Base-by-base conservation (phyloP, 2,329 filamentous ascomycete species). In the Cryphonectria nitschkei region DNA sequence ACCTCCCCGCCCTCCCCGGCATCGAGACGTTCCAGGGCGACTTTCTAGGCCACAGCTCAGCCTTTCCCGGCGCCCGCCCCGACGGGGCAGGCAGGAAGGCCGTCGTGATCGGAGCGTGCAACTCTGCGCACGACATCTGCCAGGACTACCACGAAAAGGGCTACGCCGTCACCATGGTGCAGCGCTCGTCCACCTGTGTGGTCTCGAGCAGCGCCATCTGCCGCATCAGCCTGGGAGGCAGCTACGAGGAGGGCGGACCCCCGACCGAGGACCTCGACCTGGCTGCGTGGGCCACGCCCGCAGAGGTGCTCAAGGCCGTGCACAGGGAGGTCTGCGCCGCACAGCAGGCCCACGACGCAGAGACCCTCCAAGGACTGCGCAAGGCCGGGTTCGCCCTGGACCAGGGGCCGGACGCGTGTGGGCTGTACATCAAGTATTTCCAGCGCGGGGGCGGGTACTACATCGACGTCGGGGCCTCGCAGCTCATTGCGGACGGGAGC, bases 381-480 rank as follows among this genome's bases (percentile, higher is more conserved):
- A 84, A 82, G 52, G 89, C 83, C 0, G 90, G 90, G 0, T 92
- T 92, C 82, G 84, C 84, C 68, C 78, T 89, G 0, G 89, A 92
- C 74, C 79, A 77, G 0, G 90, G 90, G 0, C 85, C 87, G 0
- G 84, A 89, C 68, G 85, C 82, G 0, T 81, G 84, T 0, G 90
- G 90, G 0, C 81, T 92, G 3, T 83, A 88, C 70, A 79, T 86
- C 67, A 91, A 91, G 77, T 92, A 91, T 75, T 84, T 90, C 73
- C 88, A 90, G 74, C 85, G 88, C 2, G 89, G 89, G 1, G 90
- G 91, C 0, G 90, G 90, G 0, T 92, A 92, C 76, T 92, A 92
- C 79, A 90, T 92, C 73, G 89, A 93, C 72, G 89, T 92, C 1
- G 91, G 91, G 0, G 87, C 86, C 0, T 87, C 86, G 0, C 79